A percentile compares a stretch with the other conserved stretches of the same genome.
Conservation (phyloP, 352 stramenopile genomes). For the Phytophthora tentaculata region DNA sequence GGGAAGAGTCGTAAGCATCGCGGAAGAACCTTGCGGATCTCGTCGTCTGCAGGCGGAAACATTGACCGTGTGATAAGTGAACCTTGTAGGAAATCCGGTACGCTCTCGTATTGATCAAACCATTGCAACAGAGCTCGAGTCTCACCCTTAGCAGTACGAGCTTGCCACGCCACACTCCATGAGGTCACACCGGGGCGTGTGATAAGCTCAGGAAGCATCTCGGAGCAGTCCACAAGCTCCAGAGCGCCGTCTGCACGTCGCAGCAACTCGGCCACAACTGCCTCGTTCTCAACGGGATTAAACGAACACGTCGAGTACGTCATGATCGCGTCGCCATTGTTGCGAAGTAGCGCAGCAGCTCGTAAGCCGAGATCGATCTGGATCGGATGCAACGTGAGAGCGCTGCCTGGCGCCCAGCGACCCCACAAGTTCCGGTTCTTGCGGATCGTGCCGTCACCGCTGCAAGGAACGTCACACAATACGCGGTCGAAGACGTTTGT, state of each 20-base stretch:
- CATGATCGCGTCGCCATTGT: constrained; percentile 84
- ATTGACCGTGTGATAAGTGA: constrained; percentile 75
- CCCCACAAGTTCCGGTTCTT: constrained; percentile 96
- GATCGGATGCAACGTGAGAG: constrained; percentile 91
- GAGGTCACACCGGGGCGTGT: constrained; percentile 53
- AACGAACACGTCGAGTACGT: constrained; percentile 98
- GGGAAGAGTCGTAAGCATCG: constrained; percentile 92
- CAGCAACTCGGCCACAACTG: constrained; percentile 93
- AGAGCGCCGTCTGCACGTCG: constrained; percentile 85
- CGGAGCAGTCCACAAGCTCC: constrained; percentile 86
- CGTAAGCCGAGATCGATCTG: constrained; percentile 94
- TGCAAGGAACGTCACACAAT: constrained; percentile 98
- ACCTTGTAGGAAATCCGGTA: constrained; percentile 64
- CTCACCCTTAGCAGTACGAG: constrained; percentile 38
- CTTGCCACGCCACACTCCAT: constrained; percentile 78
- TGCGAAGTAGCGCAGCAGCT: constrained; percentile 86
- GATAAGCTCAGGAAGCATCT: constrained; percentile 55
- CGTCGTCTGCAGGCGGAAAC: constrained; percentile 85
- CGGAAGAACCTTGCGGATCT: constrained; percentile 33
- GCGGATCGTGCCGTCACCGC: constrained; percentile 96
- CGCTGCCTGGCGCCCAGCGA: constrained; percentile 87
- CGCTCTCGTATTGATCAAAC: constrained; percentile 62
- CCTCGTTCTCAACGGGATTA: constrained; percentile 99
- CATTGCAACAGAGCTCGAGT: constrained; percentile 43
- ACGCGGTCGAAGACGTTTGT: constrained; percentile 96